Evolutionary conservation across 2,329 filamentous ascomycete species (phyloP), one percentile per base, ranked within the genome.

Genomic region (Sclerotinia subarctica): DNA sequence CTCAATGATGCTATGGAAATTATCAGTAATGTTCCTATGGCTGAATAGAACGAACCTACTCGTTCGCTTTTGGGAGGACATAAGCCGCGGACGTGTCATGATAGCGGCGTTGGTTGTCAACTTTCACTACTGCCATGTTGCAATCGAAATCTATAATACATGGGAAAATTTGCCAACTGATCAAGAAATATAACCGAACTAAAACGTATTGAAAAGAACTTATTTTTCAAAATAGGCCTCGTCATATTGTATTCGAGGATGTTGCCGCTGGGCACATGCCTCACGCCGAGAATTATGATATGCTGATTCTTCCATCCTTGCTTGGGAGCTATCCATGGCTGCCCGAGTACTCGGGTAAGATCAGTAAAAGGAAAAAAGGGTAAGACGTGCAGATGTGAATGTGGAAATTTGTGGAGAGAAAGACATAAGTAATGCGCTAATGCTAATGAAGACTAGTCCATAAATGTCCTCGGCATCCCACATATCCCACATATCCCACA

Each of bases 51-150:
- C 53, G 46, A 26, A 17, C 54, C 21, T 66, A 66, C 64, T 66
- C 64, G 7, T 60, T 46, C 32, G 64, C 64, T 47, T 66, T 66
- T 42, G 54, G 64, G 21, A 66, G 64, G 10, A 66, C 64, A 19
- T 66, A 66, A 42, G 54, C 54, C 26, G 64, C 64, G 35, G 19
- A 44, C 17, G 54, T 66, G 35, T 53, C 32, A 53, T 66, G 64
- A 32, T 66, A 66, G 5, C 54, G 54, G 32, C 35, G 54, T 29
- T 66, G 54, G 24, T 10, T 51, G 26, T 21, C n/a, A 44, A 60
- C 24, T 32, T 21, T 8, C 5, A 32, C 19, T 19, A 54, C 17
- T 52, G 64, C 46, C 54, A 66, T 66, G 13, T 60, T 66, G 35
- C 13, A 44, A 52, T 5, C 24, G 11, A 24, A 24, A 15, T 49